Base-by-base conservation (phyloP, 2,329 filamentous ascomycete species). In the Geosmithia morbida region DNA sequence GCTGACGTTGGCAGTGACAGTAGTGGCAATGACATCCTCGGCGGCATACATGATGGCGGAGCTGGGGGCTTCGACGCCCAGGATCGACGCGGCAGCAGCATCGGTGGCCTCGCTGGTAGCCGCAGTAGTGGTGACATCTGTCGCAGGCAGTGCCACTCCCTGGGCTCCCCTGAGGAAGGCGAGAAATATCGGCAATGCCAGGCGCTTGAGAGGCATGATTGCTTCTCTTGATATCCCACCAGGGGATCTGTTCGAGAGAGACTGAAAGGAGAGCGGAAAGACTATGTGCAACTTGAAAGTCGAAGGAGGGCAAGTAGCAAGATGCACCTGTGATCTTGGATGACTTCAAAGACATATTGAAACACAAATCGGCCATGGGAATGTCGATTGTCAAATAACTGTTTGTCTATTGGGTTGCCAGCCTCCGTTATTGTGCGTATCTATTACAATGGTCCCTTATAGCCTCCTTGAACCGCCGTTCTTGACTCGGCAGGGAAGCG, bases 1-100 rank as follows among this genome's bases (percentile, higher is more conserved):
- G 41, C 50, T 55, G 22, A 59, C 53, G 11, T 51, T 51, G 40
- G 57, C 56, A 6, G 55, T 56, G 42, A 56, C 54, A 22, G 48
- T 57, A 20, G 49, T 54, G n/a, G 57, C 56, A 29, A 59, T 55
- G 6, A 59, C 56, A 18, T 59, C 55, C 7, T 55, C 52, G 26
- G 51, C 50, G 44, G 49, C 52, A 19, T 33, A 45, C 26, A 37
- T 13, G 33, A 16, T 37, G 33, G 33, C 14, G 33, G 33, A 37
- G 33, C 11, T 13, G 33, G 33, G 33, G 33, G 33, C 33, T 11
- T 37, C 33, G 33, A 37, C 33, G 11, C 33, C 11, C 11, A 16
- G 10, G 33, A 11, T 37, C 6, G 33, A 37, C 14, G 13, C 14
- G 14, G 11, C 6, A 37, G 11, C 33, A 26, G 22, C 33, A 3